Base-by-base conservation (phyloP, 176 grass and related monocot species). In the Phyllostachys edulis region DNA sequence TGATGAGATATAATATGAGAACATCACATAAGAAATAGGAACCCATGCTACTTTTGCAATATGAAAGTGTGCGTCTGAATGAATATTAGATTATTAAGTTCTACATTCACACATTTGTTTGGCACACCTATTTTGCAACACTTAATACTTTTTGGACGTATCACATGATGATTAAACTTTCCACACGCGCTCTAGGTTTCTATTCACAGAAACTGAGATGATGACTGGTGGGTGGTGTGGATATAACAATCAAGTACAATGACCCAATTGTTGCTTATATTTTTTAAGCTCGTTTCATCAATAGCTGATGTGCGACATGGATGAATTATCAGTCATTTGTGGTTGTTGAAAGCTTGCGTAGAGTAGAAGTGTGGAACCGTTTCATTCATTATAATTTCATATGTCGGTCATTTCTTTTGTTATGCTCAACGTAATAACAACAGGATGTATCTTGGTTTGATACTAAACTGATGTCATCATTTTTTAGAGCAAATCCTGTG, bases 401-500 rank as follows among this genome's bases (percentile, higher is more conserved):
- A 63, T 21, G 18, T 8, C 18, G 6, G 6, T 56, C 7, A 56
- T 56, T 8, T 56, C 18, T 56, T 55, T 71, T n/a, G 44, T 67
- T 69, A 2, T 9, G 29, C n/a, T 51, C 44, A 62, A n/a, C 63
- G 5, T 62, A 37, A 44, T 71, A 56, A 27, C 8, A 39, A 21
- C 21, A 56, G 69, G 50, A 18, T 42, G 34, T 86, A 16, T 62
- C 75, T 71, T 54, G 15, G 18, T 59, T 62, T 36, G 84, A 62
- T 36, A 52, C 26, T 46, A 70, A 78, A 83, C 68, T 84, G 42
- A 85, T 29, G 50, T 73, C 13, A 23, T 41, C 47, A 20, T 62
- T 75, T 78, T 83, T 86, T 79, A 98, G 96, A 85, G 85, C 80
- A 81, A 95, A 93, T 80, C 93, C 96, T 56, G 91, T 98, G n/a